Conservation (phyloP, 1,284 basidiomycete genomes). For the Ceratobasidium sp. region DNA sequence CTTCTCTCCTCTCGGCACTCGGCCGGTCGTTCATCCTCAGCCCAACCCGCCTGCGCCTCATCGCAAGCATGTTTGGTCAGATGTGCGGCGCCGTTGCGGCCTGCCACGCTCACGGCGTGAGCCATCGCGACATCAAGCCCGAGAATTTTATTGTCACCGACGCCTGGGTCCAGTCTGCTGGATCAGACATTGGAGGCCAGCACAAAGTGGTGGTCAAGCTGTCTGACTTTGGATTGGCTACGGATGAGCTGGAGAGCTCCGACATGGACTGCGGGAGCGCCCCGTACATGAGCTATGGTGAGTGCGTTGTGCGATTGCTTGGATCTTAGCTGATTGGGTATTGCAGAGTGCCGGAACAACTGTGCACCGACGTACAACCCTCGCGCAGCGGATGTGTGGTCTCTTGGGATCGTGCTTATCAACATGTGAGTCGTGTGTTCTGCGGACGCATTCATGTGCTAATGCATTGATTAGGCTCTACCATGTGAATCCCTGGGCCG, state of each 20-base stretch:
- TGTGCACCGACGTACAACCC: conserved; percentile 92
- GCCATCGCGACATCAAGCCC: conserved; percentile 98
- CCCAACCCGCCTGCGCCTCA: conserved; percentile 85
- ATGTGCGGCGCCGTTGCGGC: conserved; percentile 98
- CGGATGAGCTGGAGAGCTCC: conserved; percentile 84
- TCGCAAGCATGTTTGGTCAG: conserved; percentile 96
- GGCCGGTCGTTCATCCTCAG: conserved; percentile 86
- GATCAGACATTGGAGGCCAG: conserved; percentile 60
- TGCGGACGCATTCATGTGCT: conserved; percentile 40
- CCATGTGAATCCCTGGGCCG: conserved; percentile 98
- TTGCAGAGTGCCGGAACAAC: conserved; percentile 95
- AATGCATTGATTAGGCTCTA: conserved; percentile 76
- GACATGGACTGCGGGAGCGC: conserved; percentile 99
- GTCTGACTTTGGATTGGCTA: conserved; percentile 96
- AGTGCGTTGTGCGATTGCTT: conserved; percentile 50
- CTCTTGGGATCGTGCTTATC: conserved; percentile 96
- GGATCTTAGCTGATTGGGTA: conserved; percentile 39
- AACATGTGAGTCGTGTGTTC: conserved; percentile 77
- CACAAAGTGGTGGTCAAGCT: conserved; percentile 88
- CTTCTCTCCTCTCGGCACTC: conserved; percentile 89
- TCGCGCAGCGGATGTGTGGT: conserved; percentile 97
- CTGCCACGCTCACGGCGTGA: conserved; percentile 93
- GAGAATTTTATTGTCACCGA: conserved; percentile 95
- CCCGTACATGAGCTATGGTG: conserved; percentile 98
- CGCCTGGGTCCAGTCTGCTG: conserved; percentile 67